Conservation (phyloP, 1,284 basidiomycete species). For the Boletus smithii region DNA sequence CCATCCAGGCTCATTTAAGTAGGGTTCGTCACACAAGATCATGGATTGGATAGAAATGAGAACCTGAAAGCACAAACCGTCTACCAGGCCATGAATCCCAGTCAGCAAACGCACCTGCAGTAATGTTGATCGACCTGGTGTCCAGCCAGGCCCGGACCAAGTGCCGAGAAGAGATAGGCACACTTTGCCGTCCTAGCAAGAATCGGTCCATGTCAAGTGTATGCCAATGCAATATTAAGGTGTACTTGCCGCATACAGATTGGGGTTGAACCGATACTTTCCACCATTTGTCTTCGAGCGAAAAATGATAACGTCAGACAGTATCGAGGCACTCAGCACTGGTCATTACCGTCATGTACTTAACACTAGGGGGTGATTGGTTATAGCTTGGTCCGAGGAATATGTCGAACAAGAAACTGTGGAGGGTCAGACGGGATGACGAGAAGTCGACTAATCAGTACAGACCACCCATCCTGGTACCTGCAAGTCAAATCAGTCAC, state of each 20-base stretch:
- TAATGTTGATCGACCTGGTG: conserved; percentile 79
- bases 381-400: conserved; percentile 84
- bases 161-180: conserved; percentile 89
- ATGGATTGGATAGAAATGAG: conserved; percentile 92
- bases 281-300: conserved; percentile 75
- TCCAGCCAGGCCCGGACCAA: conserved; percentile 89
- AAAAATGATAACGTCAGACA: conserved; percentile 10
- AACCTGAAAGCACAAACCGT: conserved; percentile 48
- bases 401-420: conserved; percentile 80
- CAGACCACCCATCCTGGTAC: conserved; percentile 80
- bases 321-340: not conserved
- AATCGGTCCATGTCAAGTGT: not conserved
- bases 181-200: conserved; percentile 78
- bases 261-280: conserved; percentile 86
- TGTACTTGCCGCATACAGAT: conserved; percentile 74
- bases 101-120: conserved; percentile 53
- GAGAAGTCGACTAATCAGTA: conserved; percentile 7
- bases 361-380: conserved; percentile 75
- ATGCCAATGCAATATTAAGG: not conserved
- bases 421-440: conserved; percentile 21
- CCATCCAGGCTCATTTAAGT: conserved; percentile 89
- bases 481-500: conserved; percentile 35
- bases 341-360: conserved; percentile 77
- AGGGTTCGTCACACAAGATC: conserved; percentile 88
- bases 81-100: not conserved